Percentiles rank a stretch among this genome's conserved stretches.
Evolutionary conservation across 176 grass and related monocot species (phyloP).

Genomic region (Phoenix dactylifera): DNA sequence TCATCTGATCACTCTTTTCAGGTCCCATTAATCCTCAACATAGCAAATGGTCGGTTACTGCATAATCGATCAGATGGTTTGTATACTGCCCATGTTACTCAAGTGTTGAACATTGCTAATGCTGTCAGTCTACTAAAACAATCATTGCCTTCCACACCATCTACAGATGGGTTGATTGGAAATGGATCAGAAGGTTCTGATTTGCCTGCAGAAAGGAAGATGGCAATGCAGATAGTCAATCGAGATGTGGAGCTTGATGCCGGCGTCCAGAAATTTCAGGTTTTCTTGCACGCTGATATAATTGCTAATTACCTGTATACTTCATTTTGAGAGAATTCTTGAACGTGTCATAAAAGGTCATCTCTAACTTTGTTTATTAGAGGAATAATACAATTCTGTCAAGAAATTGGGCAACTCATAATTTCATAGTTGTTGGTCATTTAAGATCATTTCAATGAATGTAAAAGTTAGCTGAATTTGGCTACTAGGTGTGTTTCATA

Average conservation of each 20-base stretch:
- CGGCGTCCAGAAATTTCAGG: conserved; percentile 29
- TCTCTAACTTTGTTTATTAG: too few relatives aligned
- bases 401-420: too few relatives aligned
- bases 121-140: conserved; percentile 6
- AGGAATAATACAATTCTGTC: too few relatives aligned
- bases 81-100: conserved; percentile 9
- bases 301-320: too few relatives aligned
- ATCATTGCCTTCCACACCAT: conserved; percentile 11
- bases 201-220: conserved; percentile 19
- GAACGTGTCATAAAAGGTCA: too few relatives aligned
- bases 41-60: not conserved
- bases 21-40: conserved; percentile 7
- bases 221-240: not conserved
- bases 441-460: too few relatives aligned
- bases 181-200: conserved; percentile 1
- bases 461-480: too few relatives aligned
- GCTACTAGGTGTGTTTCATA: too few relatives aligned
- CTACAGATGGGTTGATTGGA: conserved; percentile 7
- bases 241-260: not conserved
- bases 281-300: conserved; percentile 6
- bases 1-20: conserved; percentile 19
- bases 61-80: conserved; percentile 18
- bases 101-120: not conserved
- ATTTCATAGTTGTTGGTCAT: too few relatives aligned
- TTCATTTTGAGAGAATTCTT: too few relatives aligned